A percentile compares a stretch with the other conserved stretches of the same genome.
These are phyloP conservation scores for Hortaea werneckii DNA, from an alignment of 2,329 filamentous ascomycete species.

Conservation along the genomic window DNA sequence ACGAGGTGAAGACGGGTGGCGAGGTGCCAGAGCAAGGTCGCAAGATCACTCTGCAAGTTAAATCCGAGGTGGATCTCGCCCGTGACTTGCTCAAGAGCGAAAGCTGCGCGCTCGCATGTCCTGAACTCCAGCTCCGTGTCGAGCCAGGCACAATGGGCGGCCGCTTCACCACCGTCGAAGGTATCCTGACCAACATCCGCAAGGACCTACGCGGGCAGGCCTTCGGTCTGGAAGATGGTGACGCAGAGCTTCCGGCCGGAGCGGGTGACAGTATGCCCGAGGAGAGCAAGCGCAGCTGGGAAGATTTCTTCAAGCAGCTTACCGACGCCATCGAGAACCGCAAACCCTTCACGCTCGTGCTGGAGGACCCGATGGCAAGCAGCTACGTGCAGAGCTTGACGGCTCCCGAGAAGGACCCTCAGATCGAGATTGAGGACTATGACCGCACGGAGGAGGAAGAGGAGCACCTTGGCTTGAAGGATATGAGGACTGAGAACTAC, in stretches of 20 bases:
- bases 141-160: constrained; percentile 91
- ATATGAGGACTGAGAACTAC: constrained; percentile 91
- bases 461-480: constrained; percentile 78
- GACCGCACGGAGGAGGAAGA: constrained; percentile 83
- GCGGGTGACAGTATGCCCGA: constrained; percentile 64
- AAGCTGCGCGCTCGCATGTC: constrained; percentile 75
- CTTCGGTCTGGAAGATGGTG: constrained; percentile 59
- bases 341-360: constrained; percentile 67
- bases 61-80: constrained; percentile 59
- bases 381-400: constrained; percentile 87
- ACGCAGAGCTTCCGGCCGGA: constrained; percentile 25
- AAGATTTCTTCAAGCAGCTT: constrained; percentile 67
- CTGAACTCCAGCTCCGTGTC: constrained; percentile 76
- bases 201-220: constrained; percentile 82
- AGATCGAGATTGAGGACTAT: constrained; percentile 75
- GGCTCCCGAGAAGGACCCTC: constrained; percentile 70
- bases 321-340: constrained; percentile 70
- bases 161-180: constrained; percentile 93
- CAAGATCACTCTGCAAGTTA: constrained; percentile 69
- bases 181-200: constrained; percentile 81
- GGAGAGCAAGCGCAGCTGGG: constrained; percentile 63
- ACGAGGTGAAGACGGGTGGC: constrained; percentile 95
- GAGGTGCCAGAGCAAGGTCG: constrained; percentile 79
- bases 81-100: constrained; percentile 96
- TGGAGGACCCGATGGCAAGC: constrained; percentile 80